Evolutionary conservation across 208 protist species (phyloP).

Genomic region (Crithidia sp.): DNA sequence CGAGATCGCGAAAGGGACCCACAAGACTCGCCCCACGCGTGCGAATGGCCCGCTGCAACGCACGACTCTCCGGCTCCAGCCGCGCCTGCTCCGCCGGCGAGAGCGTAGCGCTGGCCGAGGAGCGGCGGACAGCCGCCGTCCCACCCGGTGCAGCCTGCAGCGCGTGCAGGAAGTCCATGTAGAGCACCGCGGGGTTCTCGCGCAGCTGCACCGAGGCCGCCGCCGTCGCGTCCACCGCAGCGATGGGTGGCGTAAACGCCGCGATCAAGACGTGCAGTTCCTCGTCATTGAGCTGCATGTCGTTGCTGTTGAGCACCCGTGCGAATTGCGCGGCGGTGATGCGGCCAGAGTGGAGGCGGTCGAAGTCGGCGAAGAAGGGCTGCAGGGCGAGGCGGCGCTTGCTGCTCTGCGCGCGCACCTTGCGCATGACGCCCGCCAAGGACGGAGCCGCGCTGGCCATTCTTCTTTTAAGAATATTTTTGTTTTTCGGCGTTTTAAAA

Average conservation of each 20-base stretch:
- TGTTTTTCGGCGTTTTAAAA: neutral
- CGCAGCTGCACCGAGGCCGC: neutral
- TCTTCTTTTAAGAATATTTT: neutral
- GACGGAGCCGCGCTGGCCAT: constrained; percentile 5
- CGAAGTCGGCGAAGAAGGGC: constrained; percentile 88
- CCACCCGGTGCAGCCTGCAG: constrained; percentile 40
- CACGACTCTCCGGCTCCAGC: constrained; percentile 35
- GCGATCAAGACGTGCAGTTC: constrained; percentile 44
- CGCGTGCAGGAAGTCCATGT: constrained; percentile 50
- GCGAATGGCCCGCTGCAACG: constrained; percentile 56
- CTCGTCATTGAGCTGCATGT: constrained; percentile 53
- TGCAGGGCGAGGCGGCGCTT: constrained; percentile 80
- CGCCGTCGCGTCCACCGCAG: neutral
- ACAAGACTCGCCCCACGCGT: constrained; percentile 53
- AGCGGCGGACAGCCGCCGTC: constrained; percentile 20
- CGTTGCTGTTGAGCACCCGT: constrained; percentile 62
- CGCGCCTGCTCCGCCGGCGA: constrained; percentile 54
- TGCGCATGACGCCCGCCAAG: constrained; percentile 39
- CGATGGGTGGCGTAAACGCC: constrained; percentile 34
- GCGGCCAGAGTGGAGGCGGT: constrained; percentile 72
- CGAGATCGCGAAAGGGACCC: constrained; percentile 79
- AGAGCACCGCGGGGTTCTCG: constrained; percentile 42
- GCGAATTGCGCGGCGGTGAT: constrained; percentile 82
- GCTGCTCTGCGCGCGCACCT: constrained; percentile 50
- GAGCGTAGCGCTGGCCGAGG: constrained; percentile 27